Conservation (phyloP, 225 moss, liverwort and hornwort species). For the Takakia lepidozioides region DNA sequence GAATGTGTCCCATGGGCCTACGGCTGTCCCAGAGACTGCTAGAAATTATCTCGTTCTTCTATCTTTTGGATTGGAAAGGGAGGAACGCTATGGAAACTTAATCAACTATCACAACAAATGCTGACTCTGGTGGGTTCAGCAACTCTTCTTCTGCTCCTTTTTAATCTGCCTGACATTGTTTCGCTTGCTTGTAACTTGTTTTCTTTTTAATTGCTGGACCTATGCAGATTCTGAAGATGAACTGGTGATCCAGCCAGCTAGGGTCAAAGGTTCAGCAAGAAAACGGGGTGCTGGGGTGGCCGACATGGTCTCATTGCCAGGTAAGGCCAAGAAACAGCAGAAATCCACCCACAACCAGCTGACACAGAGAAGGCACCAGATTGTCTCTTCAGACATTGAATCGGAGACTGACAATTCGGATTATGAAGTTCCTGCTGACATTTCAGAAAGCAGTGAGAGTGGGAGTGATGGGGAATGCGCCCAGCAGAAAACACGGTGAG, state of each 20-base stretch:
- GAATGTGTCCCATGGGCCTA: neutral
- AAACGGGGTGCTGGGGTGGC: slow-evolving; percentile 5
- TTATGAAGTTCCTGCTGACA: neutral
- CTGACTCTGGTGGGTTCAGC: no score
- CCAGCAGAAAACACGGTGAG: no score
- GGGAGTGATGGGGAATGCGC: no score
- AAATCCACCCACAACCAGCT: neutral
- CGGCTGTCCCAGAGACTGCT: neutral
- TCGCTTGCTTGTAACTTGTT: neutral
- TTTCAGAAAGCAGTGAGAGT: neutral
- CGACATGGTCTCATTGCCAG: neutral
- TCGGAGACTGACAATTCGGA: neutral
- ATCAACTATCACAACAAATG: no score
- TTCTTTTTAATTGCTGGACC: neutral
- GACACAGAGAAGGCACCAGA: neutral
- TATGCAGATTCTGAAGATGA: slow-evolving; percentile 1
- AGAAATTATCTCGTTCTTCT: neutral
- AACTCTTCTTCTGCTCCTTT: no score
- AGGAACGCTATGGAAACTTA: no score
- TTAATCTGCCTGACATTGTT: no score
- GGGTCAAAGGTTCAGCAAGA: neutral
- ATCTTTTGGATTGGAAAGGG: no score
- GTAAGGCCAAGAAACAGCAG: slow-evolving; percentile 5
- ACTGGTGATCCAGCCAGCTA: neutral
- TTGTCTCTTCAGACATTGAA: neutral